These are phyloP conservation scores for Psidium friedrichsthalianum DNA, from an alignment of 345 rosid genomes.

Conservation along the genomic window DNA sequence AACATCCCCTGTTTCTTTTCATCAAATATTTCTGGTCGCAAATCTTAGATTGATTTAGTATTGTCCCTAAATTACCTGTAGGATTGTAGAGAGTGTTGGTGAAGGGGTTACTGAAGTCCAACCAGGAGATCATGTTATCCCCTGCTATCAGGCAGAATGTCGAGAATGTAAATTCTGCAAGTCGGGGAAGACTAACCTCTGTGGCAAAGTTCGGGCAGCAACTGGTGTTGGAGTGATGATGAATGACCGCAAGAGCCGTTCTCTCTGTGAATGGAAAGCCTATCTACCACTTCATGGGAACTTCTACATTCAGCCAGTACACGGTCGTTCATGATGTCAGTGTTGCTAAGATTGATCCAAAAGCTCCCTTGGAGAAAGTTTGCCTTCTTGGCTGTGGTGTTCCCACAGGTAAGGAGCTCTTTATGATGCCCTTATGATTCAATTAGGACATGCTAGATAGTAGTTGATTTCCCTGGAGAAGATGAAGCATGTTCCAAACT, in stretches of 20 bases:
- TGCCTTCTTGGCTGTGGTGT: conserved; percentile 99
- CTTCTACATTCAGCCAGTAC: conserved; percentile 95
- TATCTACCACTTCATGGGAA: conserved; percentile 96
- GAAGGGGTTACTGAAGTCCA: conserved; percentile 92
- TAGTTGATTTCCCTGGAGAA: neutral
- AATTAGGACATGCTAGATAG: neutral
- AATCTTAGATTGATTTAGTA: neutral
- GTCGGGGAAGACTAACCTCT: conserved; percentile 96
- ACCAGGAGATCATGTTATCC: conserved; percentile 93
- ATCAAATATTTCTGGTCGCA: neutral
- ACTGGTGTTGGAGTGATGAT: conserved; percentile 97
- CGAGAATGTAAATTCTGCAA: conserved; percentile 95
- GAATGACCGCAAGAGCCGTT: conserved; percentile 78
- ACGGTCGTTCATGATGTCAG: conserved; percentile 98
- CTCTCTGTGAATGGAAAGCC: conserved; percentile 83
- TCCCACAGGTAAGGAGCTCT: conserved; percentile 63
- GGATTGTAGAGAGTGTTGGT: conserved; percentile 96
- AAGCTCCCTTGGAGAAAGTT: conserved; percentile 94
- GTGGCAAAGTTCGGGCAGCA: conserved; percentile 85
- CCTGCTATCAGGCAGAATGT: conserved; percentile 99
- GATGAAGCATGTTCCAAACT: neutral
- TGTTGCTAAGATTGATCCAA: conserved; percentile 86
- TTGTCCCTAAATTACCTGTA: conserved; percentile 7
- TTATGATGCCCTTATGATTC: neutral
- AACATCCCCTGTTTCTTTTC: neutral